Conservation (phyloP, 257 asterid species). For the Petunia axillaris region DNA sequence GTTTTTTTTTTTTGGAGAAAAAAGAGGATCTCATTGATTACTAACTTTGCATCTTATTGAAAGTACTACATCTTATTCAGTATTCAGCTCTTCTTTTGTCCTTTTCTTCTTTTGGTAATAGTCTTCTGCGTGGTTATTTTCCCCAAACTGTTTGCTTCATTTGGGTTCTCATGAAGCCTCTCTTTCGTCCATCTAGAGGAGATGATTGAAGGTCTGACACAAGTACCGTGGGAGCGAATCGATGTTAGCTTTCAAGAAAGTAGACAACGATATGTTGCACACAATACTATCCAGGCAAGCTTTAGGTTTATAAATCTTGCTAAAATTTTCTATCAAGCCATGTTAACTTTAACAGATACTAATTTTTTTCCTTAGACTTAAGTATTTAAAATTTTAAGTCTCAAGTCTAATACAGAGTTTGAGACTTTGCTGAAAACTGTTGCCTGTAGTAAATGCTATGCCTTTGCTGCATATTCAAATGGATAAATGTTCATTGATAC, state of each 20-base stretch:
- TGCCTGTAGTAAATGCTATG: not conserved
- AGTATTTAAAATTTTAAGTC: not conserved
- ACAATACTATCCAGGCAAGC: slow-evolving; percentile 76
- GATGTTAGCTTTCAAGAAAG: slow-evolving; percentile 92
- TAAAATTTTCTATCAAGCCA: slow-evolving; percentile 2
- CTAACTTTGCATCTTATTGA: not conserved
- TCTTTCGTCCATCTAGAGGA: slow-evolving; percentile 55
- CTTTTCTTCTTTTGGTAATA: not conserved
- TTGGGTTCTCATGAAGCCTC: slow-evolving; percentile 31
- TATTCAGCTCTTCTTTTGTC: slow-evolving; percentile 6
- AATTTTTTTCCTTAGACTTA: not conserved
- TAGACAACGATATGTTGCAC: slow-evolving; percentile 84
- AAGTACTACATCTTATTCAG: not conserved
- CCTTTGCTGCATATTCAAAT: not conserved
- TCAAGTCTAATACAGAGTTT: not conserved
- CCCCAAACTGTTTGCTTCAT: not conserved
- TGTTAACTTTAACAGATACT: not conserved
- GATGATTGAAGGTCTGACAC: slow-evolving; percentile 88
- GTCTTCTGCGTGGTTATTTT: slow-evolving; percentile 17
- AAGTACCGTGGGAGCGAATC: slow-evolving; percentile 86
- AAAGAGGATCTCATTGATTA: not conserved
- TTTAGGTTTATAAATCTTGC: not conserved
- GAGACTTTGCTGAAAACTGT: not conserved
- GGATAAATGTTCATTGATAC: not conserved
- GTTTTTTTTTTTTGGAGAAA: too few relatives aligned